These are phyloP conservation scores for Penicillium nucicola DNA, from an alignment of 495 filamentous ascomycete species.

Conservation along the genomic window DNA sequence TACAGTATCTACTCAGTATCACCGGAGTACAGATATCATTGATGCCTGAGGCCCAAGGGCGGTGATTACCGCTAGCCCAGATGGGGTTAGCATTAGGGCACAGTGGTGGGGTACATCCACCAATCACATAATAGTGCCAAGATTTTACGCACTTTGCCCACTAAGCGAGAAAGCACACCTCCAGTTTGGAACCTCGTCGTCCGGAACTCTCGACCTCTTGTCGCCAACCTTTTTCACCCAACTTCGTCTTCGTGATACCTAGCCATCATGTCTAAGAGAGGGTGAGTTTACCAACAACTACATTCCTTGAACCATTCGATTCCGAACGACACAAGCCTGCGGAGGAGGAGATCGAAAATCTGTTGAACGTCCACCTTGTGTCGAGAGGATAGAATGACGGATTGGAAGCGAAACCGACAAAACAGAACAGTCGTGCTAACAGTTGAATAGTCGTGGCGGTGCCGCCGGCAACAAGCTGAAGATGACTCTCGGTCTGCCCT, in stretches of 20 bases:
- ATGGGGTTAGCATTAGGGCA: slow-evolving; percentile 41
- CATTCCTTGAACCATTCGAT: slow-evolving; percentile 10
- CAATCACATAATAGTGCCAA: slow-evolving; percentile 35
- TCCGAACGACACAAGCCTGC: slow-evolving; percentile 4
- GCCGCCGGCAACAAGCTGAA: slow-evolving; percentile 99
- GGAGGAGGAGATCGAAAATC: slow-evolving; percentile 13
- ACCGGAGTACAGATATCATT: not conserved
- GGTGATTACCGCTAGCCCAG: slow-evolving; percentile 4
- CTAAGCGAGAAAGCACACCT: slow-evolving; percentile 46
- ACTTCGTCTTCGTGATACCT: slow-evolving; percentile 40
- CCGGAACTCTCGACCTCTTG: slow-evolving; percentile 34
- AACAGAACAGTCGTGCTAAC: slow-evolving; percentile 26
- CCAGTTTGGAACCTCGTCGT: slow-evolving; percentile 9
- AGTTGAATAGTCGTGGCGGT: slow-evolving; percentile 66
- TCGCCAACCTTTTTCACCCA: slow-evolving; percentile 40
- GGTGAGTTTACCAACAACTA: slow-evolving; percentile 37
- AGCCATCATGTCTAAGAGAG: slow-evolving; percentile 58
- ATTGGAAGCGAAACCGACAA: slow-evolving; percentile 2
- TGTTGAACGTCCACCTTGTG: slow-evolving; percentile 4
- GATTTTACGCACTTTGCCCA: slow-evolving; percentile 45
- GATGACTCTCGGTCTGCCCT: slow-evolving; percentile 99
- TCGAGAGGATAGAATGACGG: slow-evolving; percentile 15
- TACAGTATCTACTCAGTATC: no score
- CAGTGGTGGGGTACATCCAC: slow-evolving; percentile 8
- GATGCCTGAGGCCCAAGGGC: slow-evolving; percentile 6